Evolutionary conservation across 257 asterid genomes (phyloP), one percentile per base, ranked within the genome.

Genomic region (Catharanthus roseus): DNA sequence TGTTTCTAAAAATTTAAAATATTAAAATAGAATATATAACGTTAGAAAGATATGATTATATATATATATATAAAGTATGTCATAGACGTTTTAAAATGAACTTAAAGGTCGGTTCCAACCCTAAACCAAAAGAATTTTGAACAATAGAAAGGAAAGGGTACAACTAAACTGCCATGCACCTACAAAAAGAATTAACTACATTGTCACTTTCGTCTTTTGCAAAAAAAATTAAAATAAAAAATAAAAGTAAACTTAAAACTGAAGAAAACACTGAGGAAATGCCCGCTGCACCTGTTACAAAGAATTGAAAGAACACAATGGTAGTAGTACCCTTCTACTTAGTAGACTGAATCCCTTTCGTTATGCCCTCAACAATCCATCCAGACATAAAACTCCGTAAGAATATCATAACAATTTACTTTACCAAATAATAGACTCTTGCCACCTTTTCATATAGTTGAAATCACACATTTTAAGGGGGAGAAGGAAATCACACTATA

Each of bases 111-210:
- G n/a, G n/a, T n/a, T n/a, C n/a, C n/a, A n/a, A n/a, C n/a, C n/a
- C n/a, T n/a, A n/a, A n/a, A n/a, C n/a, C 54, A 58, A 42, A 42
- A 67, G 50, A 45, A 47, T 58, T 68, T 65, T 50, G 66, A 50
- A 71, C 10, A 13, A 19, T 9, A 39, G 23, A 61, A 61, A 33
- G 28, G 13, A 45, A 9, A 10, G 21, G 0, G 23, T 38, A 69
- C 13, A 60, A 29, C 9, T 58, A 71, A 58, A 31, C 44, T 36
- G 0, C 23, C 31, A 19, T 33, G 39, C 50, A 60, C 42, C 51
- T 45, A 16, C 15, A 39, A 44, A 2, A 41, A 73, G 42, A 41
- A 41, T n/a, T n/a, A 61, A 5, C 7, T 0, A 61, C 6, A 61
- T 18, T 16, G 18, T 1, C 11, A 15, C 18, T 10, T 0, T 11